phyloP scores from a whole-genome alignment of 495 filamentous ascomycete species.

The Hyaloscypha finlandica region DNA sequence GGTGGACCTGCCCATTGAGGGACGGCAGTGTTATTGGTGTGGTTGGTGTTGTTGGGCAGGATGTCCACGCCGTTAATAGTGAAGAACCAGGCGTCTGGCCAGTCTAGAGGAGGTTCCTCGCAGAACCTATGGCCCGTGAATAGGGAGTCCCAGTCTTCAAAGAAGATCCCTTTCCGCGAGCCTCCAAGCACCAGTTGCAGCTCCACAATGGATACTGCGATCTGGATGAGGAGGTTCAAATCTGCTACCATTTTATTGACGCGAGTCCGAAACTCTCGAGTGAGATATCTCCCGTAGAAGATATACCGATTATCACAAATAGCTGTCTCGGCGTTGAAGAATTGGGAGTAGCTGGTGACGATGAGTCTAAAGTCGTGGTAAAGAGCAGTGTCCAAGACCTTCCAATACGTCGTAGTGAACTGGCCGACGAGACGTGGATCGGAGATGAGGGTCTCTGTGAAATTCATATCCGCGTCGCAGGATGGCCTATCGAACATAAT shows the following conservation, averaged over 20 bases:
- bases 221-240: conserved; percentile 18
- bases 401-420: conserved; percentile 38
- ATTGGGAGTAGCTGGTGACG: conserved; percentile 49
- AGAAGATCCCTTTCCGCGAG: conserved; percentile 27
- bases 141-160: conserved; percentile 43
- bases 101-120: conserved; percentile 47
- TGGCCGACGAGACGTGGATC: conserved; percentile 12
- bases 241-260: conserved; percentile 14
- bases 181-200: conserved; percentile 19
- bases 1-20: background rate
- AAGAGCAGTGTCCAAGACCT: conserved; percentile 38
- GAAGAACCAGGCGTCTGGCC: conserved; percentile 50
- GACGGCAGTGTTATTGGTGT: background rate
- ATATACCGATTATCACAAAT: conserved; percentile 39
- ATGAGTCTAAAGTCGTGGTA: conserved; percentile 45
- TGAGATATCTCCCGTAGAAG: conserved; percentile 19
- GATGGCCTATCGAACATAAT: conserved; percentile 44
- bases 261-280: conserved; percentile 14
- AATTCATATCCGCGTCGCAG: conserved; percentile 40
- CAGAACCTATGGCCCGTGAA: conserved; percentile 53
- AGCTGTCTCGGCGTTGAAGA: conserved; percentile 49
- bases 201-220: conserved; percentile 15
- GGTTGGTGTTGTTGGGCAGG: conserved; percentile 10
- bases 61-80: conserved; percentile 43
- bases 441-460: conserved; percentile 26